These are phyloP conservation scores for Boechera divaricarpa DNA, from an alignment of 345 rosid species.

Conservation along the genomic window DNA sequence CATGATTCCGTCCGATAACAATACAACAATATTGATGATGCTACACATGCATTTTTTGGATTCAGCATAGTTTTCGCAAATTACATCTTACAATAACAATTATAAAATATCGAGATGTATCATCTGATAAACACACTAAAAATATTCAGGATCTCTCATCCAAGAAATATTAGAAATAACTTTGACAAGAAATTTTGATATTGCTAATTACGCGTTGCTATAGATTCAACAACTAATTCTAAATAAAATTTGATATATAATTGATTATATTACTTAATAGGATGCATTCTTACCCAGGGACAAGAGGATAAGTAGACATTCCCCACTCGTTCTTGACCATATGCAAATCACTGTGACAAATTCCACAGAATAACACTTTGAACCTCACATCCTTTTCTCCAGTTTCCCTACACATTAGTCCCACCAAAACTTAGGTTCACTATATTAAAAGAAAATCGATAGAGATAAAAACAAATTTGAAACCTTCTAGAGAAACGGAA, in stretches of 20 bases:
- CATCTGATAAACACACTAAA: not conserved
- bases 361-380: constrained; percentile 76
- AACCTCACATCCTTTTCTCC: constrained; percentile 71
- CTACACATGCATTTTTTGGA: too few relatives aligned
- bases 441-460: not conserved
- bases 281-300: constrained; percentile 59
- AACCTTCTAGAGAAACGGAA: constrained; percentile 62
- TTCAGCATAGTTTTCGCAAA: too few relatives aligned
- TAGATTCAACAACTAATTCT: not conserved
- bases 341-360: constrained; percentile 70
- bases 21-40: too few relatives aligned
- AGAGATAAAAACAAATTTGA: not conserved
- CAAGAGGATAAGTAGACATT: constrained; percentile 54
- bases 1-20: not conserved
- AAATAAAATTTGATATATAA: not conserved
- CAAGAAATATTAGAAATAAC: not conserved
- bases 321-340: constrained; percentile 61
- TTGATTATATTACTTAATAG: not conserved
- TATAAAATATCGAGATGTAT: too few relatives aligned
- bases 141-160: not conserved
- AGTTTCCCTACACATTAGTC: constrained; percentile 51
- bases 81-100: too few relatives aligned
- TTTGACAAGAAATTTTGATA: not conserved
- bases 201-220: not conserved
- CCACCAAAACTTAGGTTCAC: not conserved